A percentile compares a stretch with the other conserved stretches of the same genome.
Conservation (phyloP, 163 green algal species). For the Coccomyxa subellipsoidea region DNA sequence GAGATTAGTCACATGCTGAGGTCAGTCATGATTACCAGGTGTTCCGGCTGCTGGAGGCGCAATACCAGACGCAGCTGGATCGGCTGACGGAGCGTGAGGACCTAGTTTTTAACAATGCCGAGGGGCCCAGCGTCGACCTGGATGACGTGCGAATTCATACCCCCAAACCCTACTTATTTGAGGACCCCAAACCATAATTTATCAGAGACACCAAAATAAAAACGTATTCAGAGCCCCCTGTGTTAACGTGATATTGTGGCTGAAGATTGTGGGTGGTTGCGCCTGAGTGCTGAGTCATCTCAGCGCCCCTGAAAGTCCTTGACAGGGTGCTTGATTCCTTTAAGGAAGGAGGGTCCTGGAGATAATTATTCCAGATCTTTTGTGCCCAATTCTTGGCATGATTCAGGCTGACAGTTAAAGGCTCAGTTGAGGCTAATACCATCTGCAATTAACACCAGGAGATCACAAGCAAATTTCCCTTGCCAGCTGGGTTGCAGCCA, state of each 20-base stretch:
- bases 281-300: not conserved
- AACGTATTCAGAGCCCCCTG: not conserved
- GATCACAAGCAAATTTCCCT: too few relatives aligned
- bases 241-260: not conserved
- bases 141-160: slow-evolving; percentile 8
- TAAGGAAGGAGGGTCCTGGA: too few relatives aligned
- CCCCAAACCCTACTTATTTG: not conserved
- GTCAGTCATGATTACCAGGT: too few relatives aligned
- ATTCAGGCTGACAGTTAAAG: too few relatives aligned
- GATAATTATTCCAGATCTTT: too few relatives aligned
- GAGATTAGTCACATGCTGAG: too few relatives aligned
- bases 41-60: slow-evolving; percentile 40
- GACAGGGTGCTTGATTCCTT: not conserved
- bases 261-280: not conserved
- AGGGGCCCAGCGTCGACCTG: slow-evolving; percentile 36
- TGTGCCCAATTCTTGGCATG: too few relatives aligned
- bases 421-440: too few relatives aligned
- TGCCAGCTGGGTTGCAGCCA: too few relatives aligned
- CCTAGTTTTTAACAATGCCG: slow-evolving; percentile 38
- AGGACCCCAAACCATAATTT: too few relatives aligned
- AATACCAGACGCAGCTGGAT: slow-evolving; percentile 60
- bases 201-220: too few relatives aligned
- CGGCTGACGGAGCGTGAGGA: slow-evolving; percentile 76
- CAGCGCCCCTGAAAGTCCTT: not conserved
- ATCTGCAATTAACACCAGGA: too few relatives aligned